Percentiles rank a stretch among this genome's conserved stretches.
Evolutionary conservation across 305 asterid genomes (phyloP).

Genomic region (Nicotiana rustica): DNA sequence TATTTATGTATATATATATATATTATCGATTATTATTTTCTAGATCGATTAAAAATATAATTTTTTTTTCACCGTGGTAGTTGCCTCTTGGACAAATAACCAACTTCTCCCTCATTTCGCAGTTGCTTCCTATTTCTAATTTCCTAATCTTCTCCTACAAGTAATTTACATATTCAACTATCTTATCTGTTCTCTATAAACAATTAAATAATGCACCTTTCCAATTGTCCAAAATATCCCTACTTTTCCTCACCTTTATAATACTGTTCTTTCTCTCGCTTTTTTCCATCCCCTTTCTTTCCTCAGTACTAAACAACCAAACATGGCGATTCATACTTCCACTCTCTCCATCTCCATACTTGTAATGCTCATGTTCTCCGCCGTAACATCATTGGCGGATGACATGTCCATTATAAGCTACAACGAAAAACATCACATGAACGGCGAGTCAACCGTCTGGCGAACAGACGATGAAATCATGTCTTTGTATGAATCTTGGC

Average conservation of each 20-base stretch:
- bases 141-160: conserved; percentile 5
- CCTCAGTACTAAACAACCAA: conserved; percentile 10
- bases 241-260: background rate
- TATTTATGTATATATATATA: too few species aligned
- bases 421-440: conserved; percentile 44
- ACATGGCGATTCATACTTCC: conserved; percentile 39
- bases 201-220: background rate
- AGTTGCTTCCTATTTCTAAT: conserved; percentile 13
- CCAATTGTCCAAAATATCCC: conserved; percentile 29
- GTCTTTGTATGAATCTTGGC: conserved; percentile 78
- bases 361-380: conserved; percentile 37
- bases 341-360: conserved; percentile 35
- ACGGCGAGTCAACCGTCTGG: background rate
- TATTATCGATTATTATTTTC: too few species aligned
- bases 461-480: conserved; percentile 60
- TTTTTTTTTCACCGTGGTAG: background rate
- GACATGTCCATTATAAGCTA: conserved; percentile 80
- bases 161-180: background rate
- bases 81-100: background rate
- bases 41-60: too few species aligned
- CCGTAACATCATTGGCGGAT: conserved; percentile 41
- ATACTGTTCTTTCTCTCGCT: background rate
- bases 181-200: background rate
- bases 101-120: background rate
- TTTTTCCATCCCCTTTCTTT: background rate